phyloP scores from a whole-genome alignment of 257 asterid genomes.

The Perilla frutescens region DNA sequence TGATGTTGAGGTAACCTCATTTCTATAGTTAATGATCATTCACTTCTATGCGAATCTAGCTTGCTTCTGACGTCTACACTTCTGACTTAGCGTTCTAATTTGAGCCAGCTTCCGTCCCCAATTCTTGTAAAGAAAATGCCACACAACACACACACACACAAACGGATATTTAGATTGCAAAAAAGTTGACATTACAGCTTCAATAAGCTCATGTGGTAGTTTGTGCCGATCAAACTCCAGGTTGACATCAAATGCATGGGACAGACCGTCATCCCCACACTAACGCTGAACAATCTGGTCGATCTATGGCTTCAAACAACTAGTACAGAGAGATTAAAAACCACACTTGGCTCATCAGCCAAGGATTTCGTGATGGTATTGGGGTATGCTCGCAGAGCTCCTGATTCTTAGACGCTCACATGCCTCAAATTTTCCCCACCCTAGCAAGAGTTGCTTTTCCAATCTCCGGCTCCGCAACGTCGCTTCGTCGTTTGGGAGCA shows the following conservation, averaged over 20 bases:
- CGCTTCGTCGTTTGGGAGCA: too few species aligned
- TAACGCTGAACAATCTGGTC: constrained; percentile 49
- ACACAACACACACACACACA: too few species aligned
- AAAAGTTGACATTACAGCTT: neutral
- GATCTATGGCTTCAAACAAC: constrained; percentile 66
- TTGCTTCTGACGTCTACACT: too few species aligned
- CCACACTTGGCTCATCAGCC: constrained; percentile 63
- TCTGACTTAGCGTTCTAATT: neutral
- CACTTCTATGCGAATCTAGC: constrained; percentile 13
- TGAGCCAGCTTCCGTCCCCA: constrained; percentile 1
- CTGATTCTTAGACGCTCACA: constrained; percentile 40
- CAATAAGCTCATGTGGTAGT: constrained; percentile 16
- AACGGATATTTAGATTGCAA: constrained; percentile 16
- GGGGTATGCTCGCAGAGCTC: constrained; percentile 54
- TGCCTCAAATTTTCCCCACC: neutral
- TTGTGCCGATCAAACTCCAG: constrained; percentile 37
- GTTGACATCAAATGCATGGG: constrained; percentile 76
- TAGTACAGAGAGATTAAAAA: constrained; percentile 46
- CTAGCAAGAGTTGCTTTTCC: neutral
- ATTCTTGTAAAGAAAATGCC: too few species aligned
- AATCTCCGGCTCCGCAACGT: neutral
- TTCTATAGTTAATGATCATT: neutral
- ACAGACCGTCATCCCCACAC: constrained; percentile 50
- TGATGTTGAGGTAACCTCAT: constrained; percentile 52
- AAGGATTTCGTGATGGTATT: constrained; percentile 79